Evolutionary conservation across 2,329 filamentous ascomycete genomes (phyloP).

Genomic region (Claviceps sp.): DNA sequence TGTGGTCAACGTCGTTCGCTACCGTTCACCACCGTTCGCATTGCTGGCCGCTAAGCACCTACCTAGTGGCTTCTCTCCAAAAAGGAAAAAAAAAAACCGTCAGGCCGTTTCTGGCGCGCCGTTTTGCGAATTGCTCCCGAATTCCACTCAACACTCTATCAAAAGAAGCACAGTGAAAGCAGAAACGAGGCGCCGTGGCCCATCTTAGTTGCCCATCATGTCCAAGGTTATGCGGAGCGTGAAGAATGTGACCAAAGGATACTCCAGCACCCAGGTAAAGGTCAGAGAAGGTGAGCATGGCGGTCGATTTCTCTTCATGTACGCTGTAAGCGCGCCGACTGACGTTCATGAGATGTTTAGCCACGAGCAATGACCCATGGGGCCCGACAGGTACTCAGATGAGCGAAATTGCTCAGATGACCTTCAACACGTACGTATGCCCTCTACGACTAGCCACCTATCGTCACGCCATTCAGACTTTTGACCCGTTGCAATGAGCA

Average conservation of each 20-base stretch:
- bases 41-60: neutral
- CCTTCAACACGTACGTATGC: slow-evolving; percentile 80
- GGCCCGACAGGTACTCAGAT: slow-evolving; percentile 95
- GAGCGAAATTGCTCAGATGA: slow-evolving; percentile 96
- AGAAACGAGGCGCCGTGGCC: slow-evolving; percentile 2
- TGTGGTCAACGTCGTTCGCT: neutral
- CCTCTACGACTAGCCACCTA: neutral
- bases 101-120: neutral
- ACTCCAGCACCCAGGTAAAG: slow-evolving; percentile 92
- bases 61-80: neutral
- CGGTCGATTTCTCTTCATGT: neutral
- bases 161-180: neutral
- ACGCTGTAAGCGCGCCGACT: slow-evolving; percentile 3
- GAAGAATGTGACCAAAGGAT: slow-evolving; percentile 99
- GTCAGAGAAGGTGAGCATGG: slow-evolving; percentile 71
- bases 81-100: neutral
- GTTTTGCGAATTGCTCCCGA: neutral
- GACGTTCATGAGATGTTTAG: slow-evolving; percentile 32
- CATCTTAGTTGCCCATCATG: slow-evolving; percentile 44
- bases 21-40: neutral
- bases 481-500: slow-evolving; percentile 20
- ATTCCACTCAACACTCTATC: neutral
- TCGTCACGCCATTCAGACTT: neutral
- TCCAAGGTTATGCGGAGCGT: slow-evolving; percentile 95
- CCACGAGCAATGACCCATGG: slow-evolving; percentile 98